Base-by-base conservation (phyloP, 2,329 filamentous ascomycete species). In the Cladosporium sp. region DNA sequence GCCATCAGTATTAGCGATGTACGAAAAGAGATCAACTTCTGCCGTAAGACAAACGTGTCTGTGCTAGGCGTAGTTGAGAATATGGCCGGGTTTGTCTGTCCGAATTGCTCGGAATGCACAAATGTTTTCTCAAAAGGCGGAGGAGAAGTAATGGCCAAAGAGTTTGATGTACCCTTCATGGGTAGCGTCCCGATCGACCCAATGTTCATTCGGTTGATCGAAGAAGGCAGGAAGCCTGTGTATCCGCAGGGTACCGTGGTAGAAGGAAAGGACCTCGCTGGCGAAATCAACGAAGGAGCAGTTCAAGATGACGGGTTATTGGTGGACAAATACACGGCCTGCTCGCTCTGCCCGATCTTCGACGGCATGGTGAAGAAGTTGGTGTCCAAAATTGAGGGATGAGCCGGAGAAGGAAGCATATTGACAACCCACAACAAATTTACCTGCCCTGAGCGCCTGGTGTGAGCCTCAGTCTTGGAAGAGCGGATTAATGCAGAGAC, bases 11-110 rank as follows among this genome's bases (percentile, higher is more conserved):
- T 92, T 28, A 87, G 89, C 0, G 93, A 98, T 66, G 93, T 98
- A 35, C 85, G 89, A 64, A 96, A 95, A 67, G 91, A 95, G 70
- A 79, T 95, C 58, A 95, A 95, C 68, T 95, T 96, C 67, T 96
- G 91, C 72, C 76, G 77, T 48, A 95, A 95, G 74, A 92, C 88
- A 1, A 80, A 82, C 31, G 84, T 95, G 45, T 77, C 79, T 2
- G 83, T 95, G 34, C 75, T 97, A 9, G 93, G 93, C 0, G 91
- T 98, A 1, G 81, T 98, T 43, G 93, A 98, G 74, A 98, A 98
- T 68, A 97, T 98, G 93, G 86, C 85, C 59, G 89, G 89, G 2
- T 95, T 88, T 62, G 86, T 93, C n/a, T 93, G 88, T 65, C 81
- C 81, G 11, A 83, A 81, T 56, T 84, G 81, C 64, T 78, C 78